Evolutionary conservation across 164 flowering plant species (phyloP).

Genomic region (Paratinospora sagittata): DNA sequence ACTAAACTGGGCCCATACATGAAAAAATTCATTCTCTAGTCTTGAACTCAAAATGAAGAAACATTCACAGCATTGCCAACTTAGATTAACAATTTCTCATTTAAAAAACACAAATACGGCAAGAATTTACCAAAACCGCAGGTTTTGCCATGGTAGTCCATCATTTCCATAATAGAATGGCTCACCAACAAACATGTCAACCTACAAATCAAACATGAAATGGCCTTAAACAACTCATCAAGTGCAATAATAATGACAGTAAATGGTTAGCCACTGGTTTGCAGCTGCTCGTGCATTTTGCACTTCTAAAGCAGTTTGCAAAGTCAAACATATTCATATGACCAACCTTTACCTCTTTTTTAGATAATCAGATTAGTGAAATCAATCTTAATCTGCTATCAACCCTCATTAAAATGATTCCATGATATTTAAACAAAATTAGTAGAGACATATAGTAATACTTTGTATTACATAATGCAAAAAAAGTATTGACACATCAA

Average conservation of each 20-base stretch:
- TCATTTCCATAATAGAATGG: conserved; percentile 82
- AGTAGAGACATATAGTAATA: background rate
- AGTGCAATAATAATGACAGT: background rate
- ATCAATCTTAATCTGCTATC: background rate
- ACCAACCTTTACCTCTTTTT: background rate
- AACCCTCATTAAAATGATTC: background rate
- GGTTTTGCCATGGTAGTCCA: conserved; percentile 89
- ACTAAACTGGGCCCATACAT: background rate
- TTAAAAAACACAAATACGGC: background rate
- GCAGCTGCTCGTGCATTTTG: background rate
- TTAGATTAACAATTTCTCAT: no score
- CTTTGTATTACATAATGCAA: background rate
- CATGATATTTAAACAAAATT: background rate
- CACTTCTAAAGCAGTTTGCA: background rate
- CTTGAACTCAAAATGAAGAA: background rate
- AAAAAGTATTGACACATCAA: no score
- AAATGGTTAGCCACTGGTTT: background rate
- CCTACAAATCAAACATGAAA: conserved; percentile 36
- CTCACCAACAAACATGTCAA: conserved; percentile 71
- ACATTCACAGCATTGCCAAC: background rate
- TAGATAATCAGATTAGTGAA: background rate
- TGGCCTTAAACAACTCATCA: background rate
- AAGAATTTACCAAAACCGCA: conserved; percentile 73
- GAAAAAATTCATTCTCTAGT: background rate
- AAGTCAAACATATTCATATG: background rate